Base-by-base conservation (phyloP, 129 eudicot species). In the Chrysanthemum seticuspe region DNA sequence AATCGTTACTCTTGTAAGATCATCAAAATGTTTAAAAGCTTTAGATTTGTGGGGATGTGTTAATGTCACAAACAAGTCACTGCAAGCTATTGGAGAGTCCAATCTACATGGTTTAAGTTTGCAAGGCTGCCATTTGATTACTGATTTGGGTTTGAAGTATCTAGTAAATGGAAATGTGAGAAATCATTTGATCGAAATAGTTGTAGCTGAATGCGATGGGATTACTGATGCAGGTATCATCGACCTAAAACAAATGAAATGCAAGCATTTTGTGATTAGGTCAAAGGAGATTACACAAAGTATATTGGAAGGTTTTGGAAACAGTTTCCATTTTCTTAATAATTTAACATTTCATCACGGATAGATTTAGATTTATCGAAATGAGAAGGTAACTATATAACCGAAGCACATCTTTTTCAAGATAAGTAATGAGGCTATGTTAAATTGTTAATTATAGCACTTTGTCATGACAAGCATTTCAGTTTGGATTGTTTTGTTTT, bases 61-160 rank as follows among this genome's bases (percentile, higher is more conserved):
- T 45, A 72, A 23, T 45, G 25, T 72, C 7, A 60, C 76, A 12
- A 67, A 59, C 21, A 14, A n/a, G 40, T 27, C 76, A 27, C 76
- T 72, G 3, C 18, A 72, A 63, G 68, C 60, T 6, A 72, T 72
- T 21, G 59, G 68, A 5, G 23, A 59, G 12, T 21, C 76, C 1
- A 59, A 7, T 29, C 14, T 70, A 45, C 14, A 7, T 6, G 8
- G 10, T 13, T 21, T 72, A 66, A 72, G n/a, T 12, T 23, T 72
- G 18, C 59, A 47, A 45, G 76, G 76, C 16, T 72, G 76, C 48
- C 13, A 10, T 21, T 59, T 59, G 59, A 49, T 72, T 19, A 59
- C 76, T 6, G 76, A 72, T 21, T 44, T 47, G 76, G 76, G 76
- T 21, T 72, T 72, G 47, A 23, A 21, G 59, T 72, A 58, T 72